A percentile compares a stretch with the other conserved stretches of the same genome.
These are phyloP conservation scores for Cladosporium austrohemisphaericum DNA, from an alignment of 2,329 filamentous ascomycete species.

Conservation along the genomic window DNA sequence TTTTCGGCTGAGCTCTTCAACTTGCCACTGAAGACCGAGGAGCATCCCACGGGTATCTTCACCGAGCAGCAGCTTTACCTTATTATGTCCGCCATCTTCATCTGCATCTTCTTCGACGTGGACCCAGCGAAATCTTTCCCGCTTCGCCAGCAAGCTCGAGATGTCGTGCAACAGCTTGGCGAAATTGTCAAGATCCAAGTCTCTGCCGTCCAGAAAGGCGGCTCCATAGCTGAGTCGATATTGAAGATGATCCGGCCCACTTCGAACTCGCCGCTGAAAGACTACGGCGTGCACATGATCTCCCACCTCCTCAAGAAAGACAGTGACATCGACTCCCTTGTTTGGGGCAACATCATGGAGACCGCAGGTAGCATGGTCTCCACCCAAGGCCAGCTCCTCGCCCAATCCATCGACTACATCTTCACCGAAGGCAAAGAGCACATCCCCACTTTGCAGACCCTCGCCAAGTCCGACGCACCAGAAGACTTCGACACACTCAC, in stretches of 20 bases:
- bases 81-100: slow-evolving; percentile 52
- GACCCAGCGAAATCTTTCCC: slow-evolving; percentile 52
- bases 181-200: slow-evolving; percentile 49
- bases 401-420: slow-evolving; percentile 56
- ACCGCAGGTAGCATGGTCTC: slow-evolving; percentile 55
- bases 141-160: slow-evolving; percentile 47
- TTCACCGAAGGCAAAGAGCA: slow-evolving; percentile 48
- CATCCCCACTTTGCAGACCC: slow-evolving; percentile 45
- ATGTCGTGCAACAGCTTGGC: slow-evolving; percentile 49
- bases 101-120: slow-evolving; percentile 53
- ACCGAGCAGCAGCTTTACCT: slow-evolving; percentile 53
- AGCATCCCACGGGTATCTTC: slow-evolving; percentile 50
- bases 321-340: slow-evolving; percentile 47
- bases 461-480: slow-evolving; percentile 45
- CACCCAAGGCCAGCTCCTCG: slow-evolving; percentile 57
- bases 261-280: slow-evolving; percentile 39
- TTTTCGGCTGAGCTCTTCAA: slow-evolving; percentile 54
- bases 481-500: slow-evolving; percentile 48
- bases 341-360: slow-evolving; percentile 56
- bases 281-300: slow-evolving; percentile 56
- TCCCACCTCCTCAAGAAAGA: slow-evolving; percentile 48
- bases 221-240: slow-evolving; percentile 38
- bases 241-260: slow-evolving; percentile 39
- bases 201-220: slow-evolving; percentile 39
- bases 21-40: slow-evolving; percentile 53